Evolutionary conservation across 495 filamentous ascomycete species (phyloP).

Genomic region (Mycothermus thermophilus): DNA sequence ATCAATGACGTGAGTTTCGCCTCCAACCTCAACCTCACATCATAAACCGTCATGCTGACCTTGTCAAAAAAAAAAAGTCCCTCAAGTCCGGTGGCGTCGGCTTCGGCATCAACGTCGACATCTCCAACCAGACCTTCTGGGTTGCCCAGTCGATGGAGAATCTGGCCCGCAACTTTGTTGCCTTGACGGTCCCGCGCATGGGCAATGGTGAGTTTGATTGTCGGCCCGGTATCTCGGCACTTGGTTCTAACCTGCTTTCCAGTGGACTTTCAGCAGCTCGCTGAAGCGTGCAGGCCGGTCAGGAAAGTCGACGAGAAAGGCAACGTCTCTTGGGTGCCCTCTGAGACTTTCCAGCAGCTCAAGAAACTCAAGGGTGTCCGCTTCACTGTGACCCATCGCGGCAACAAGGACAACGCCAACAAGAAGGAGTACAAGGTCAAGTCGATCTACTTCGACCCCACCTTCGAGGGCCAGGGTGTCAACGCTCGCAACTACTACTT

Average conservation of each 20-base stretch:
- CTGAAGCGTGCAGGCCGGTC: no score
- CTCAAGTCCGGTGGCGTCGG: slow-evolving; percentile 34
- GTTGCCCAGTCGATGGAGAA: slow-evolving; percentile 23
- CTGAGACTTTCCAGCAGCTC: slow-evolving; percentile 35
- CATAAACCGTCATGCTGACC: slow-evolving; percentile 1
- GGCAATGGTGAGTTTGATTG: slow-evolving; percentile 3
- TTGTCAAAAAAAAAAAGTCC: slow-evolving; percentile 15
- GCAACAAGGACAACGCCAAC: no score
- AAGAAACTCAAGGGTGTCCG: slow-evolving; percentile 47
- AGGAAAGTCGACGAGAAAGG: no score
- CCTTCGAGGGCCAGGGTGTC: slow-evolving; percentile 25
- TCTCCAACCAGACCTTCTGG: slow-evolving; percentile 70
- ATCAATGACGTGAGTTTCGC: slow-evolving; percentile 28
- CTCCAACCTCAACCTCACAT: background rate
- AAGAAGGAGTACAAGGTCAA: slow-evolving; percentile 55
- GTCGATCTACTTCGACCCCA: slow-evolving; percentile 30
- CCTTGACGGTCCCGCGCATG: slow-evolving; percentile 4
- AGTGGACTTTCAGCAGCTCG: no score
- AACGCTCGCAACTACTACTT: slow-evolving; percentile 46
- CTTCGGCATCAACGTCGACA: slow-evolving; percentile 69
- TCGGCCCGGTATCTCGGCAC: background rate
- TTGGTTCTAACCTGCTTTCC: background rate
- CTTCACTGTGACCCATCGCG: slow-evolving; percentile 50
- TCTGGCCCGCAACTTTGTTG: slow-evolving; percentile 14
- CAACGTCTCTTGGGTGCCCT: no score